Base-by-base conservation (phyloP, 495 filamentous ascomycete species). In the Pyronema domesticum region DNA sequence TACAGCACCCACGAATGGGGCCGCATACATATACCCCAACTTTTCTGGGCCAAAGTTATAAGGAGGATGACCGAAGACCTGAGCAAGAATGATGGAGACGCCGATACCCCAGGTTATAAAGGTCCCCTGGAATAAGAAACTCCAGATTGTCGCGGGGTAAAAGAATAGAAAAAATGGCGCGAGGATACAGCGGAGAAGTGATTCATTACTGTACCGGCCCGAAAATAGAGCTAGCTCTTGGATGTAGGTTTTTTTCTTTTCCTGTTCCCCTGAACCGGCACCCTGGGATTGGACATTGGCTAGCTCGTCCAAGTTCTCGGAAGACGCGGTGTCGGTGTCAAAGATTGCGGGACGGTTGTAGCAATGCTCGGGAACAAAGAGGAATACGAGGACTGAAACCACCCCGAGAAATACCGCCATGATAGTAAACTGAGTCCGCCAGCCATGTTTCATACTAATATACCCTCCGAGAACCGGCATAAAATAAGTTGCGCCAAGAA, bases 401-500 rank as follows among this genome's bases (percentile, higher is more conserved):
- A 55, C 55, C 1, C 43, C 63, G 10, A 68, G 35, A 42, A 68
- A 60, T 15, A 55, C 57, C 10, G 62, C 57, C 18, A 65, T 62
- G 10, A 68, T 62, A 19, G 55, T 55, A 53, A 66, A 66, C 40
- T 66, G 63, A 0, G 55, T 36, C 9, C 64, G 57, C 64, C 64
- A 66, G n/a, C 64, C 63, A 23, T 66, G 60, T 10, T 58, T 51
- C 10, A 55, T 58, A 3, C 64, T 17, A 55, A 77, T 76, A 57
- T 75, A 74, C 11, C 75, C 74, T 6, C 70, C 70, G n/a, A 76
- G 69, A 30, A 76, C 60, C 34, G 69, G 67, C 48, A 71, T 74
- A 37, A 74, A 72, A 49, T 68, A 71, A n/a, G 73, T 73, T 9
- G 69, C 71, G 37, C 72, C 72, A 13, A 79, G 61, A 23, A 82